phyloP scores from a whole-genome alignment of 495 filamentous ascomycete genomes.

The Astrocystis sublimbata region DNA sequence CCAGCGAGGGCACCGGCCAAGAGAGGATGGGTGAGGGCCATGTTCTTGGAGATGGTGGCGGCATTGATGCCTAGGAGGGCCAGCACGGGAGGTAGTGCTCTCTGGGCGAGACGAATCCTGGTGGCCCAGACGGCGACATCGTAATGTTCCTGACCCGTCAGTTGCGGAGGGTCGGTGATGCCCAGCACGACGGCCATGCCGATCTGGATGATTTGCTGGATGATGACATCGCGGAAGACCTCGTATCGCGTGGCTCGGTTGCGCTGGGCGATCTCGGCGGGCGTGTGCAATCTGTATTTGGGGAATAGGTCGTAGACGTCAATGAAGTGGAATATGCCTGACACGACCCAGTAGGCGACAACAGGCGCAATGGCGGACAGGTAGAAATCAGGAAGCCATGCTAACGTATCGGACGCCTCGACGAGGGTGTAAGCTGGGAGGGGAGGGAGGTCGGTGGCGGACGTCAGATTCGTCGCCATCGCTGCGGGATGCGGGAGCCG shows the following conservation, averaged over 20 bases:
- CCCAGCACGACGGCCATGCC: conserved; percentile 60
- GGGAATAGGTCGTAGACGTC: conserved; percentile 81
- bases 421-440: conserved; percentile 71
- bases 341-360: conserved; percentile 83
- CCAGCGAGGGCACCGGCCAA: conserved; percentile 70
- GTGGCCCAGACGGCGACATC: conserved; percentile 82
- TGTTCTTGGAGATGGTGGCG: conserved; percentile 54
- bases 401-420: conserved; percentile 67
- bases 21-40: conserved; percentile 58
- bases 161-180: conserved; percentile 64
- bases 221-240: conserved; percentile 80
- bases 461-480: conserved; percentile 36
- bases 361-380: conserved; percentile 74
- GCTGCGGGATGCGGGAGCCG: conserved; percentile 16
- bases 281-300: conserved; percentile 88
- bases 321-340: conserved; percentile 82
- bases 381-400: conserved; percentile 78
- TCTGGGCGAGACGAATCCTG: conserved; percentile 69
- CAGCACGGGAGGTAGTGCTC: conserved; percentile 61
- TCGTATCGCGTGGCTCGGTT: conserved; percentile 83
- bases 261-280: conserved; percentile 79
- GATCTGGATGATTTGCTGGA: conserved; percentile 89
- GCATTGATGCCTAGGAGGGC: conserved; percentile 60
- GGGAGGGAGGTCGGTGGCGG: conserved; percentile 63
- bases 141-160: conserved; percentile 73